Percentiles rank a stretch among this genome's conserved stretches.
These are phyloP conservation scores for Yarrowia yakushimensis DNA, from an alignment of 805 yeast genomes.

Conservation along the genomic window DNA sequence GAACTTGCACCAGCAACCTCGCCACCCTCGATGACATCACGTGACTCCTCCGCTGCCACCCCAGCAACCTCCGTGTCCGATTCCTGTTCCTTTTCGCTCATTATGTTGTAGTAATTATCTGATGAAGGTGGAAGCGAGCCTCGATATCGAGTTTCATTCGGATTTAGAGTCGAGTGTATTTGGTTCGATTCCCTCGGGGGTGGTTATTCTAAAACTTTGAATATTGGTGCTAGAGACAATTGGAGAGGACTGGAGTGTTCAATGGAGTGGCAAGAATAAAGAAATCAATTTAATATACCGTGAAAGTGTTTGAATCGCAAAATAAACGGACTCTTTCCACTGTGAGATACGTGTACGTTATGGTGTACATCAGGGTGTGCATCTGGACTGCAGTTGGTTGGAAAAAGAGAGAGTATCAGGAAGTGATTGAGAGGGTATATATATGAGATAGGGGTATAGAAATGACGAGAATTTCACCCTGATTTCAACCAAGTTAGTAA, in stretches of 20 bases:
- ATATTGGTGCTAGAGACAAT: background rate
- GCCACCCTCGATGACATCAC: background rate
- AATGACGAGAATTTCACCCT: background rate
- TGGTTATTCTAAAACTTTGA: too few species aligned
- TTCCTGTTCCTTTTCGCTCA: conserved; percentile 20
- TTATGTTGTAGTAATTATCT: background rate
- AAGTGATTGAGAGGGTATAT: too few species aligned
- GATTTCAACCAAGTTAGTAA: too few species aligned
- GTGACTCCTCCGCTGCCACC: background rate
- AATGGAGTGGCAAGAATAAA: background rate
- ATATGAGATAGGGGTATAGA: background rate
- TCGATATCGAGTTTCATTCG: too few species aligned
- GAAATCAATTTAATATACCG: background rate
- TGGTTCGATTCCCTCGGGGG: background rate
- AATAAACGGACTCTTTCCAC: background rate
- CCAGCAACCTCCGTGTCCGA: too few species aligned
- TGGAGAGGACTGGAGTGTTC: background rate
- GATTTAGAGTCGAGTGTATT: background rate
- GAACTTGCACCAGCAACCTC: background rate
- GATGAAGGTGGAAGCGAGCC: too few species aligned
- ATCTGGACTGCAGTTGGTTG: too few species aligned
- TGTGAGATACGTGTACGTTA: background rate
- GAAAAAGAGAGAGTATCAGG: too few species aligned
- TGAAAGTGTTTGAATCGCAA: background rate
- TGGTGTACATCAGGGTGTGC: background rate